These are phyloP conservation scores for Monilinia fructicola DNA, from an alignment of 2,329 filamentous ascomycete species.

Conservation along the genomic window DNA sequence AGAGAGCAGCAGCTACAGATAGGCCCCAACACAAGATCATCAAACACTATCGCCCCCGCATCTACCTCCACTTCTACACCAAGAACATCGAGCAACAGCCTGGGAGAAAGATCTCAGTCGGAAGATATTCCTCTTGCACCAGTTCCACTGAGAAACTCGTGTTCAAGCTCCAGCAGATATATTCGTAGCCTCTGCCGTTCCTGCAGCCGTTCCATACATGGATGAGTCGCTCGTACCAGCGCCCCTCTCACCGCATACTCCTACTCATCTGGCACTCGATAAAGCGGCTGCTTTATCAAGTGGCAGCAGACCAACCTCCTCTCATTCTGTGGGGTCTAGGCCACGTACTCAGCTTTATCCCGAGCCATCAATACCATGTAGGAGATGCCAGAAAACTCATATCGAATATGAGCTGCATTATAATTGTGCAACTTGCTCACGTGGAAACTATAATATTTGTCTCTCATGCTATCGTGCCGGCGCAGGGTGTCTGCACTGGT, in stretches of 20 bases:
- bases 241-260: constrained; percentile 35
- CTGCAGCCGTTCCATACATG: constrained; percentile 24
- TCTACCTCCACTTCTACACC: constrained; percentile 26
- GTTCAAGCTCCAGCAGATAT: constrained; percentile 32
- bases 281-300: constrained; percentile 37
- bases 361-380: constrained; percentile 74
- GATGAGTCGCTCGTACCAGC: constrained; percentile 37
- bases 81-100: constrained; percentile 15
- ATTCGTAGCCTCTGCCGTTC: constrained; percentile 28
- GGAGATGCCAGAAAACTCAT: constrained; percentile 65
- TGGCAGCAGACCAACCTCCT: constrained; percentile 38
- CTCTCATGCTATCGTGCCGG: constrained; percentile 74
- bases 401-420: constrained; percentile 89
- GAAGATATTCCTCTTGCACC: constrained; percentile 6
- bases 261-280: constrained; percentile 32
- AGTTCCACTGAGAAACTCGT: constrained; percentile 28
- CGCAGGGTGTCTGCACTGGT: constrained; percentile 82
- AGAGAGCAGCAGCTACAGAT: constrained; percentile 18
- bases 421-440: constrained; percentile 69
- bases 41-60: constrained; percentile 10
- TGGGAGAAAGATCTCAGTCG: not conserved
- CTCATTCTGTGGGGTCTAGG: constrained; percentile 37
- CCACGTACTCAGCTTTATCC: constrained; percentile 50
- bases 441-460: constrained; percentile 77
- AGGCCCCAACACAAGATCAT: constrained; percentile 18